Percentiles rank a stretch among this genome's conserved stretches.
phyloP scores from a whole-genome alignment of 331 rosid species.

The Dryas integrifolia region DNA sequence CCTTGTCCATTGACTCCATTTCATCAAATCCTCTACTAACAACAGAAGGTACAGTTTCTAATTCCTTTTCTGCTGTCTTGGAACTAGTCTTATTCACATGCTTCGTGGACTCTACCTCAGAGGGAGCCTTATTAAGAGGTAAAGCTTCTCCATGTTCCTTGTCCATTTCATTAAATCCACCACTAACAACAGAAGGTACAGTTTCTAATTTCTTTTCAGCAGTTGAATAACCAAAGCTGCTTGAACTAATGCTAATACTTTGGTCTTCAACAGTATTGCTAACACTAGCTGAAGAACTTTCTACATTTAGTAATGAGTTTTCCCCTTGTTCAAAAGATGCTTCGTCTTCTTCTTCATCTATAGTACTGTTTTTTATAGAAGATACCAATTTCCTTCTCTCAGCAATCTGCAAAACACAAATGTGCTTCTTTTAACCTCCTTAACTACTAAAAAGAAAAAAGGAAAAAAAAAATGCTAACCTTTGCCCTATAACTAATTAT shows the following conservation, averaged over 20 bases:
- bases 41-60: slow-evolving; percentile 31
- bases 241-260: slow-evolving; percentile 33
- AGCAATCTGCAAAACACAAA: slow-evolving; percentile 57
- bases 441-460: background rate
- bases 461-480: background rate
- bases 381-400: slow-evolving; percentile 72
- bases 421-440: background rate
- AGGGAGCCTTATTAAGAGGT: slow-evolving; percentile 26
- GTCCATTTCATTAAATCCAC: slow-evolving; percentile 25
- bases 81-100: slow-evolving; percentile 30
- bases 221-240: slow-evolving; percentile 32
- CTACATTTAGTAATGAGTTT: slow-evolving; percentile 28
- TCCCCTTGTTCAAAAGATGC: slow-evolving; percentile 40
- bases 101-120: slow-evolving; percentile 29
- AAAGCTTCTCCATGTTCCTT: slow-evolving; percentile 30
- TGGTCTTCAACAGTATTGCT: slow-evolving; percentile 30
- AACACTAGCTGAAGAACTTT: slow-evolving; percentile 21
- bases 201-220: slow-evolving; percentile 42
- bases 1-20: slow-evolving; percentile 20
- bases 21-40: slow-evolving; percentile 26
- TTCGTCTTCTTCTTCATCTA: slow-evolving; percentile 37
- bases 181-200: slow-evolving; percentile 25
- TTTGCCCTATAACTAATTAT: background rate
- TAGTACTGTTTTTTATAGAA: slow-evolving; percentile 42
- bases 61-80: slow-evolving; percentile 38